A percentile compares a stretch with the other conserved stretches of the same genome.
These are phyloP conservation scores for Maudiozyma serrabonitensis DNA, from an alignment of 805 yeast species.

Conservation along the genomic window DNA sequence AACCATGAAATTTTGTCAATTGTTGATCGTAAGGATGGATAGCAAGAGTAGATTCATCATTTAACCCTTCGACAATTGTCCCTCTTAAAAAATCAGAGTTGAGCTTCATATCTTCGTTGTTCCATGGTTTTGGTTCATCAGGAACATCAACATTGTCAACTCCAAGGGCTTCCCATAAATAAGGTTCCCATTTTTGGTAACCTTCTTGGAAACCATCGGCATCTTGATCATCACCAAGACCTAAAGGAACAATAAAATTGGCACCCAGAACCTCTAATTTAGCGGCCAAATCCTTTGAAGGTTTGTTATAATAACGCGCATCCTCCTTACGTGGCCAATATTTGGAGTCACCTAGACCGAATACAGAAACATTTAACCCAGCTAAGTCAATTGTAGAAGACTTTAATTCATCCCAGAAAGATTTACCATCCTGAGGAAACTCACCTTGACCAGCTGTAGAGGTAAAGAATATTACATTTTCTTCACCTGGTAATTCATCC, in stretches of 20 bases:
- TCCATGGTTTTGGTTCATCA: constrained; percentile 85
- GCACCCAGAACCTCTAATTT: constrained; percentile 66
- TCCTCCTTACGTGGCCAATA: constrained; percentile 98
- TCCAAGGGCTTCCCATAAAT: constrained; percentile 80
- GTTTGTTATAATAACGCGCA: constrained; percentile 87
- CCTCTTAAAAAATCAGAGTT: constrained; percentile 85
- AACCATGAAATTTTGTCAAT: constrained; percentile 94
- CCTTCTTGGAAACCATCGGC: constrained; percentile 93
- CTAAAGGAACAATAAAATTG: constrained; percentile 59
- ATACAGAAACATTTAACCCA: constrained; percentile 54
- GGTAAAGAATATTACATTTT: constrained; percentile 61
- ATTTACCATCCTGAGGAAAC: constrained; percentile 68
- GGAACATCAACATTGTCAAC: constrained; percentile 73
- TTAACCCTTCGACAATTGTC: constrained; percentile 78
- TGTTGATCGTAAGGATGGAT: constrained; percentile 87
- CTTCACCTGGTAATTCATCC: constrained; percentile 59
- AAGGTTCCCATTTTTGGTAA: constrained; percentile 78
- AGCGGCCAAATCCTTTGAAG: constrained; percentile 61
- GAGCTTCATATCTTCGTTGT: constrained; percentile 92
- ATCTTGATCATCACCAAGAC: constrained; percentile 94
- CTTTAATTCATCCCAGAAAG: constrained; percentile 66
- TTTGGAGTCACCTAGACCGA: constrained; percentile 89
- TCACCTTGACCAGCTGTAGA: constrained; percentile 97
- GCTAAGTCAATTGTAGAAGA: constrained; percentile 55
- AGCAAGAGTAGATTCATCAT: constrained; percentile 80